phyloP scores from a whole-genome alignment of 108 stramenopile genomes.

The Bacterosira constricta region DNA sequence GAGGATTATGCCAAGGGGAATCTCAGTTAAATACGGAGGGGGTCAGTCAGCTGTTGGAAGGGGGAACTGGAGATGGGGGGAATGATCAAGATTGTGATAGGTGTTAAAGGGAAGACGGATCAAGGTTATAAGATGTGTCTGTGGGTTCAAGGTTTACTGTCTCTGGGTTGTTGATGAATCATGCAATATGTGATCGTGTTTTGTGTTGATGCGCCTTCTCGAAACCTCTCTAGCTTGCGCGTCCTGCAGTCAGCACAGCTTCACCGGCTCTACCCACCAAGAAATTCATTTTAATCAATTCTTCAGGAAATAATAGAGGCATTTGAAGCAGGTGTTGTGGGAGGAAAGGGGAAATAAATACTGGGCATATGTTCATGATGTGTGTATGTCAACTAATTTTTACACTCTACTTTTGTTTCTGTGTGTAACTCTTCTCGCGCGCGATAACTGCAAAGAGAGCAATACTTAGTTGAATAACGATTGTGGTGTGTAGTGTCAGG shows the following conservation, averaged over 20 bases:
- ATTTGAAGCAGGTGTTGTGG: too few species aligned
- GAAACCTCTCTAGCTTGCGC: slow-evolving; percentile 9
- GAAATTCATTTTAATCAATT: neutral
- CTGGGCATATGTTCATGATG: too few species aligned
- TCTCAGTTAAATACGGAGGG: slow-evolving; percentile 29
- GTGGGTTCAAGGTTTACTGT: neutral
- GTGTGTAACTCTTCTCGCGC: too few species aligned
- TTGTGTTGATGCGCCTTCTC: slow-evolving; percentile 1
- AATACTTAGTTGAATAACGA: too few species aligned
- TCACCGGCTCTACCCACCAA: neutral
- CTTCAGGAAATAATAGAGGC: too few species aligned
- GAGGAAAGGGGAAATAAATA: too few species aligned
- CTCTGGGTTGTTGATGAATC: neutral
- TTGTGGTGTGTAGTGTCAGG: too few species aligned
- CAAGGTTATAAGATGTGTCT: neutral
- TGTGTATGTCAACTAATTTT: too few species aligned
- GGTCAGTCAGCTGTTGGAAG: neutral
- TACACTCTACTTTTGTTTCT: too few species aligned
- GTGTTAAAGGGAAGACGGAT: neutral
- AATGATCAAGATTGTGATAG: neutral
- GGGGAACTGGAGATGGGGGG: too few species aligned
- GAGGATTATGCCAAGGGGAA: slow-evolving; percentile 42
- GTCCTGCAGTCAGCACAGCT: slow-evolving; percentile 9
- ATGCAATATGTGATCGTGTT: neutral
- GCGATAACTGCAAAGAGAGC: too few species aligned